Percentiles rank a stretch among this genome's conserved stretches.
phyloP scores from a whole-genome alignment of 192 early-diverging fungal genomes.

The Entophlyctis luteolus region DNA sequence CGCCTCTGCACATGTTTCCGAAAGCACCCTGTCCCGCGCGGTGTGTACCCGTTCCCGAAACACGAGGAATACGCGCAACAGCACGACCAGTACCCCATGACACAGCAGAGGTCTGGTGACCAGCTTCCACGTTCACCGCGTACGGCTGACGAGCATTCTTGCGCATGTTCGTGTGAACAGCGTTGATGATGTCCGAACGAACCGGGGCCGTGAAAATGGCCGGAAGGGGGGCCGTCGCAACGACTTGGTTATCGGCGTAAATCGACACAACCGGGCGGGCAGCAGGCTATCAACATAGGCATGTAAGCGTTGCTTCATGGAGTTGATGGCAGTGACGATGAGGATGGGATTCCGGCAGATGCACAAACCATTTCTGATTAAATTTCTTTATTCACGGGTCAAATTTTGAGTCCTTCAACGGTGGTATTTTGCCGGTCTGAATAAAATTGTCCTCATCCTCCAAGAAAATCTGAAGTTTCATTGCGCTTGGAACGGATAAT shows the following conservation, averaged over 20 bases:
- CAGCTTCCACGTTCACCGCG: constrained; percentile 90
- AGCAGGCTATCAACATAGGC: too few relatives aligned
- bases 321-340: too few relatives aligned
- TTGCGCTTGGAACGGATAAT: constrained; percentile 26
- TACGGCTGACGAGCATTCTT: constrained; percentile 99
- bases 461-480: constrained; percentile 41
- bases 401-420: background rate
- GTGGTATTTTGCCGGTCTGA: constrained; percentile 10
- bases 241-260: constrained; percentile 66
- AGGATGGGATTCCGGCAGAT: too few relatives aligned
- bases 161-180: constrained; percentile 96
- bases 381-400: background rate
- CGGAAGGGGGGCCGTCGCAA: constrained; percentile 72
- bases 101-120: constrained; percentile 89
- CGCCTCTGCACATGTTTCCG: constrained; percentile 99
- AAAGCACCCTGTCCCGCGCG: constrained; percentile 97
- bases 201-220: constrained; percentile 95
- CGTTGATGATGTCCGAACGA: constrained; percentile 90
- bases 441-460: constrained; percentile 34
- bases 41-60: constrained; percentile 92
- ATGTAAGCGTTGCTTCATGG: too few relatives aligned
- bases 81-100: constrained; percentile 73
- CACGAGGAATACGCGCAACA: constrained; percentile 99
- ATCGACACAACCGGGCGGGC: constrained; percentile 88
- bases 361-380: too few relatives aligned